Conservation (phyloP, 2,329 filamentous ascomycete species). For the Penicillium sp. region DNA sequence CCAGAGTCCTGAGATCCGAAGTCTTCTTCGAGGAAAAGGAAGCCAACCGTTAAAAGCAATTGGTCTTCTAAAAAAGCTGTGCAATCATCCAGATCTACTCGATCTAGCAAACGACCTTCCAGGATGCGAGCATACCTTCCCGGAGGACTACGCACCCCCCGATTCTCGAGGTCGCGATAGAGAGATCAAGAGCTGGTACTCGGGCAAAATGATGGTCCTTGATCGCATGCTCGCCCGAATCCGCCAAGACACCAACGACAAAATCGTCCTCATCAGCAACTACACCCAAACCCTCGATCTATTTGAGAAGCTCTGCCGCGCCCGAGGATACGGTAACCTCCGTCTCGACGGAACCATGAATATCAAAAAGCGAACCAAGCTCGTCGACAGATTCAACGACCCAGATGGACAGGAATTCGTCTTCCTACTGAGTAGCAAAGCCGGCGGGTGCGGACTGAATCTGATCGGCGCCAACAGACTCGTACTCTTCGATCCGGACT, state of each 20-base stretch:
- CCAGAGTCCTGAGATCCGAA: constrained; percentile 90
- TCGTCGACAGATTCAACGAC: constrained; percentile 97
- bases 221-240: constrained; percentile 97
- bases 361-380: constrained; percentile 92
- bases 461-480: constrained; percentile 92
- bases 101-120: constrained; percentile 80
- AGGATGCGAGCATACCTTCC: constrained; percentile 77
- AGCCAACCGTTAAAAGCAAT: constrained; percentile 97
- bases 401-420: constrained; percentile 87
- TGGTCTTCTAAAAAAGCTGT: constrained; percentile 94
- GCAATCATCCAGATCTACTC: constrained; percentile 93
- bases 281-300: constrained; percentile 96
- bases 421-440: constrained; percentile 94
- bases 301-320: constrained; percentile 86
- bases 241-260: constrained; percentile 94
- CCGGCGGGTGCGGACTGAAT: constrained; percentile 93
- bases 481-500: constrained; percentile 93
- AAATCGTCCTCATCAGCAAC: constrained; percentile 98
- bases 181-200: constrained; percentile 93
- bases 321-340: constrained; percentile 78
- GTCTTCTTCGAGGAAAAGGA: constrained; percentile 84
- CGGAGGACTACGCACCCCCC: constrained; percentile 83
- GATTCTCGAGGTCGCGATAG: constrained; percentile 84
- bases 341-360: constrained; percentile 97
- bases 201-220: constrained; percentile 97